Base-by-base conservation (phyloP, 1,284 basidiomycete genomes). In the Meira miltonrushii region DNA sequence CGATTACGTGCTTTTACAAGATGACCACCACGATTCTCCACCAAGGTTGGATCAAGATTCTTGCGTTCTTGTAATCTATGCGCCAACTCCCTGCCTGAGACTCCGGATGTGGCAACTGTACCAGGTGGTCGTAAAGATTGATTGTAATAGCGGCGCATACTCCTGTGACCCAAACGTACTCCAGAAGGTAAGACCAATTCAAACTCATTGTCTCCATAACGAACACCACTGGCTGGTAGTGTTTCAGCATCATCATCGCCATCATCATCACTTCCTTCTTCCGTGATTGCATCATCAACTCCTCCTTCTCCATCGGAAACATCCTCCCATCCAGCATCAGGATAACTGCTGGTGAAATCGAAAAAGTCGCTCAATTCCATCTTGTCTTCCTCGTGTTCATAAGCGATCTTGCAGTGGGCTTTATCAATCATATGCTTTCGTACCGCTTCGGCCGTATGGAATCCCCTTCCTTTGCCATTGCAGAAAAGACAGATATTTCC, bases 161-260 rank as follows among this genome's bases (percentile, higher is more conserved):
- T 86, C 39, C 93, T 87, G 75, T 99, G 95, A 0, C 93, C 93
- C 65, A 99, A 87, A 8, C 90, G 86, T 10, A 87, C 85, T 43
- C 95, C 95, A 0, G 92, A 94, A 0, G 95, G 92, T 6, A 99
- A 84, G 6, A 95, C 88, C n/a, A 99, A 87, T 69, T 97, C 94
- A 71, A 88, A 86, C 40, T 86, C 80, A 38, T 82, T 81, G 39
- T 82, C 79, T 10, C 75, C 75, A 46, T 69, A 71, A 6, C 64
- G 55, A 15, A 71, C 61, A 10, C 12, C 25, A 50, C 52, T 40
- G 17, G 40, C 44, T 52, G 53, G 40, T 9, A 37, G 43, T 23
- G 68, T 69, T 12, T 79, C 82, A 28, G 84, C 83, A 38, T 79
- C 87, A 67, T 75, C 68, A 2, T 79, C 87, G 67, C 74, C 67